Percentiles rank a stretch among this genome's conserved stretches.
phyloP scores from a whole-genome alignment of 2,329 filamentous ascomycete genomes.

The Xylaria sp. region DNA sequence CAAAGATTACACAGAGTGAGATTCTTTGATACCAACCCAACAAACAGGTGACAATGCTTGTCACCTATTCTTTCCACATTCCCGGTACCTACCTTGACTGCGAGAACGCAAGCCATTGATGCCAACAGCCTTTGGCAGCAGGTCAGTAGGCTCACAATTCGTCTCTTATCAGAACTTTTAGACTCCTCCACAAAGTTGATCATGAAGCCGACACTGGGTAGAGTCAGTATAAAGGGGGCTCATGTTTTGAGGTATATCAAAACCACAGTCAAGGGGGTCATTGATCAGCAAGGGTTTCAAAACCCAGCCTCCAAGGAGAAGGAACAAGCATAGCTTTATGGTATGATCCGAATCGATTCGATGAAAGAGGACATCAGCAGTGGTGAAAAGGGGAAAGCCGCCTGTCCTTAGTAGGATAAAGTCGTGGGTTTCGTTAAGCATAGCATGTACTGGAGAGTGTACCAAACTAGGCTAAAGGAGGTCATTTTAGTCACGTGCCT shows the following conservation, averaged over 20 bases:
- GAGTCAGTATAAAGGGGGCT: not conserved
- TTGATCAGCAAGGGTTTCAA: not conserved
- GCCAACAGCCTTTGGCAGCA: not conserved
- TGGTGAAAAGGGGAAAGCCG: not conserved
- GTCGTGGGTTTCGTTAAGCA: conserved; percentile 5
- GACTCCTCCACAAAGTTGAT: not conserved
- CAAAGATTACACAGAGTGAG: not conserved
- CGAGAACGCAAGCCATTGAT: not conserved
- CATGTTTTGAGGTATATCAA: not conserved
- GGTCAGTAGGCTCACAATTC: not conserved
- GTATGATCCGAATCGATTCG: not conserved
- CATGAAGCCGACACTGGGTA: not conserved
- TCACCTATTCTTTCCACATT: not conserved
- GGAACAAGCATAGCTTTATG: not conserved
- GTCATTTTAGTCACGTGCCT: conserved; percentile 17
- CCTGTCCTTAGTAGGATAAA: not conserved
- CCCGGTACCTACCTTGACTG: not conserved
- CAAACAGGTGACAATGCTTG: not conserved
- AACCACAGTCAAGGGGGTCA: not conserved
- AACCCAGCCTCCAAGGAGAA: not conserved
- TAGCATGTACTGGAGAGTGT: not conserved
- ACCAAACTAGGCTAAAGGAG: not conserved
- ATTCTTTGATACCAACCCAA: not conserved
- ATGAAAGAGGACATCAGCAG: conserved; percentile 1
- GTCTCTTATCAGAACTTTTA: not conserved